Conservation (phyloP, 2,329 filamentous ascomycete species). For the Mycosphaerelloides madeirae region DNA sequence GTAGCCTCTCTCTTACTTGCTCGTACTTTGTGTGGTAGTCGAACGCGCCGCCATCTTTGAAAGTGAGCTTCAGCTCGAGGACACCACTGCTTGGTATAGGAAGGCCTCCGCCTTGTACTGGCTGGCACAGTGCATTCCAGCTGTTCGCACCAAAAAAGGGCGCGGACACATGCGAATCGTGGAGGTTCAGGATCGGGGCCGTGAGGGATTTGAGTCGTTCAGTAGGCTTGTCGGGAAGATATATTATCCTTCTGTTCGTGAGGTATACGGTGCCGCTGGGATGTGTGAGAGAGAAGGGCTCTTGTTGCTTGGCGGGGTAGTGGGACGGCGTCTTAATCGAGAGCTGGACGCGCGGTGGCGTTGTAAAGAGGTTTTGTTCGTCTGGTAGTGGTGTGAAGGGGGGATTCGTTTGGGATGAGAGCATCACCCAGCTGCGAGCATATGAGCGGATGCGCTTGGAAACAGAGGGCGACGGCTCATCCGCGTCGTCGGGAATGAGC, state of each 20-base stretch:
- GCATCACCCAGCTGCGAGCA: constrained; percentile 78
- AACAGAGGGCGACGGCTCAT: constrained; percentile 1
- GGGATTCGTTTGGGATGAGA: constrained; percentile 56
- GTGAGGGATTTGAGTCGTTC: constrained; percentile 77
- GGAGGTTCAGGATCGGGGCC: constrained; percentile 77
- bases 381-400: constrained; percentile 75
- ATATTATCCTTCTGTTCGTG: constrained; percentile 64
- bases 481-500: neutral
- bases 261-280: constrained; percentile 24
- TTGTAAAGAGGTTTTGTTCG: constrained; percentile 76
- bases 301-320: constrained; percentile 58
- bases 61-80: constrained; percentile 78
- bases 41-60: constrained; percentile 92
- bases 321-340: constrained; percentile 53
- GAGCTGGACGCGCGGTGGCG: constrained; percentile 72
- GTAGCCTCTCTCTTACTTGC: constrained; percentile 74
- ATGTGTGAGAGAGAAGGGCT: constrained; percentile 28
- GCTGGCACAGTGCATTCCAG: constrained; percentile 76
- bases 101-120: constrained; percentile 78
- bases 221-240: constrained; percentile 69
- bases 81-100: constrained; percentile 64
- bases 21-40: constrained; percentile 83
- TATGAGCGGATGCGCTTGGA: constrained; percentile 9
- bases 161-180: constrained; percentile 79
- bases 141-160: constrained; percentile 92